Evolutionary conservation across 768 basidiomycete species (phyloP).

Genomic region (Trametes meyenii): DNA sequence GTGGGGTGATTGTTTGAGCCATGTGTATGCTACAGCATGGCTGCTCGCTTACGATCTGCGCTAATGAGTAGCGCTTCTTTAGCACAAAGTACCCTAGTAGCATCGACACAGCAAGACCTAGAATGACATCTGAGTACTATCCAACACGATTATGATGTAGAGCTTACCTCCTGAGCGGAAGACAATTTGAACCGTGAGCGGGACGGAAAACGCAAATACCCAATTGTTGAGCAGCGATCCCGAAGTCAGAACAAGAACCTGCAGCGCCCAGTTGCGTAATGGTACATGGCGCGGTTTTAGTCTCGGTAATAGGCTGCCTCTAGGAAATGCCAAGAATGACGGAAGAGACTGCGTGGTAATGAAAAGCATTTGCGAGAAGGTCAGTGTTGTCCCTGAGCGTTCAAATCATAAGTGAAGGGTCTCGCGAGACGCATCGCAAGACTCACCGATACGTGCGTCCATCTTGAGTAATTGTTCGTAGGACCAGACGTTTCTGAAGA

Average conservation of each 20-base stretch:
- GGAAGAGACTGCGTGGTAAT: slow-evolving; percentile 70
- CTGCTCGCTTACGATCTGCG: slow-evolving; percentile 55
- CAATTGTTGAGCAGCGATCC: slow-evolving; percentile 80
- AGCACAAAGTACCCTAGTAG: slow-evolving; percentile 64
- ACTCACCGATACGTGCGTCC: slow-evolving; percentile 66
- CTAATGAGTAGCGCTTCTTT: slow-evolving; percentile 56
- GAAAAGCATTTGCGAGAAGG: slow-evolving; percentile 84
- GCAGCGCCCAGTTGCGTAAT: slow-evolving; percentile 63
- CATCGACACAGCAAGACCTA: slow-evolving; percentile 80
- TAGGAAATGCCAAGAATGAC: slow-evolving; percentile 50
- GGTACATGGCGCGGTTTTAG: slow-evolving; percentile 73
- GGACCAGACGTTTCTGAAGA: slow-evolving; percentile 69
- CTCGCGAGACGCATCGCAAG: slow-evolving; percentile 1
- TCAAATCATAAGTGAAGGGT: not conserved
- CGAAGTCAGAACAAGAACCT: slow-evolving; percentile 68
- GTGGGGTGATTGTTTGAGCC: not conserved
- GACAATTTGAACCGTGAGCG: slow-evolving; percentile 78
- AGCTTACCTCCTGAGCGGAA: slow-evolving; percentile 78
- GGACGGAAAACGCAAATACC: slow-evolving; percentile 77
- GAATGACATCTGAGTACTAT: no score
- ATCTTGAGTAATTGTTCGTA: slow-evolving; percentile 74
- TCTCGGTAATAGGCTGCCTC: slow-evolving; percentile 42
- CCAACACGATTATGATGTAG: not conserved
- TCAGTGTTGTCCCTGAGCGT: slow-evolving; percentile 70
- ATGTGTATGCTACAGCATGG: not conserved